A percentile compares a stretch with the other conserved stretches of the same genome.
Evolutionary conservation across 331 rosid genomes (phyloP).

Genomic region (Quercus phellos): DNA sequence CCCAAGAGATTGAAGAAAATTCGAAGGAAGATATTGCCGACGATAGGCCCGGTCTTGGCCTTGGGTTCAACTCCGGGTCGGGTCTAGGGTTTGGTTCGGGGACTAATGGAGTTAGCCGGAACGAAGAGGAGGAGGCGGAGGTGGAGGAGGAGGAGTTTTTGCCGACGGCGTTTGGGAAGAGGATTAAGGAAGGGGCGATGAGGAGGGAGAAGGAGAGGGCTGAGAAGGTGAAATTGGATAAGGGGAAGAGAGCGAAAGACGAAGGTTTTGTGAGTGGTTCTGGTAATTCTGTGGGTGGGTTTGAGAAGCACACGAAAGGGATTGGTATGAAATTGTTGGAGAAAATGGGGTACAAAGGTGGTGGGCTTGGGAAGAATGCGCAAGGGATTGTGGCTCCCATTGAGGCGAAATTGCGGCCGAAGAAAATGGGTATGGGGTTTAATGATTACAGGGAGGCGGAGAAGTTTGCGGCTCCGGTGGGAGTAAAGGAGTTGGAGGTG

Average conservation of each 20-base stretch:
- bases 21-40: constrained; percentile 32
- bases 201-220: constrained; percentile 55
- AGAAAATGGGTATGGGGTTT: constrained; percentile 85
- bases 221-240: constrained; percentile 45
- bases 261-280: constrained; percentile 25
- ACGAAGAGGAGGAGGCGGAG: not conserved
- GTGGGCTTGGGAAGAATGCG: constrained; percentile 79
- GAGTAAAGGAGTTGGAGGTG: constrained; percentile 30
- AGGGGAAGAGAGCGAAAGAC: constrained; percentile 36
- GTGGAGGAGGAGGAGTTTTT: constrained; percentile 28
- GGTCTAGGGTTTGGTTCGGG: constrained; percentile 44
- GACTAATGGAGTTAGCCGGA: constrained; percentile 24
- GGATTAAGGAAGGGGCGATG: constrained; percentile 75
- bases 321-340: constrained; percentile 72
- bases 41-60: constrained; percentile 44
- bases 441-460: constrained; percentile 51
- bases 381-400: constrained; percentile 83
- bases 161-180: constrained; percentile 80
- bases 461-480: constrained; percentile 30
- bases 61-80: constrained; percentile 42
- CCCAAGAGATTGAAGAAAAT: constrained; percentile 48
- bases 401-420: constrained; percentile 75
- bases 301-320: constrained; percentile 79
- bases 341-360: constrained; percentile 92
- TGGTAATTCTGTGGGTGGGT: constrained; percentile 41